Evolutionary conservation across 2,329 filamentous ascomycete species (phyloP), one percentile per base, ranked within the genome.

Genomic region (Diaporthe vexans): DNA sequence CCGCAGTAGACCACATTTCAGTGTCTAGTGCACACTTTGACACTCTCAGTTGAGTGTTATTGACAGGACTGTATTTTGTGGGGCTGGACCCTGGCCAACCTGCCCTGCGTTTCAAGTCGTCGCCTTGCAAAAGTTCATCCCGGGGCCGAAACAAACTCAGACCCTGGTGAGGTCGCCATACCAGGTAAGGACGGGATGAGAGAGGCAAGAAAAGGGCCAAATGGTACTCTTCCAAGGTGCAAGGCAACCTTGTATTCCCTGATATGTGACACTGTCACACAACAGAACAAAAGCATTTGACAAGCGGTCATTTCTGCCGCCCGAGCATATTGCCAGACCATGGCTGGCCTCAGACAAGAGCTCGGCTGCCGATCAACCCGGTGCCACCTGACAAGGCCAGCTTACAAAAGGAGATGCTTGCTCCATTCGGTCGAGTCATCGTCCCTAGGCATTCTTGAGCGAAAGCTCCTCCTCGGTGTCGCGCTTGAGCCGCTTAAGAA

Each of bases 321-420:
- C 46, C 46, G 48, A 40, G 33, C 63, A 67, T 67, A 52, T 67
- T 52, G 46, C 46, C 29, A 37, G 15, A 52, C 26, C 24, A 9
- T 21, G 5, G 40, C 40, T 48, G 58, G 40, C 59, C 26, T 63
- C 59, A 48, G 40, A 63, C 40, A 63, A 67, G 46, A 67, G 46
- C 63, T 52, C 63, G 63, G 63, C 63, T 67, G 63, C 46, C 33
- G 63, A 67, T 67, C 63, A 52, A 15, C 29, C 63, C 63, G 63
- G 63, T 52, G 29, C 63, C 63, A 52, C 46, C 63, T 67, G 46
- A 67, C 63, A 67, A 37, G 63, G 29, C 37, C 63, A 67, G 29
- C 63, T 67, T 37, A 67, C 63, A 13, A 67, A 67, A 67, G 46
- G 63, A 26, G 63, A 52, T 24, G 37, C 21, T 52, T 67, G 63